Conservation (phyloP, 345 rosid species). For the Heritiera fomes region DNA sequence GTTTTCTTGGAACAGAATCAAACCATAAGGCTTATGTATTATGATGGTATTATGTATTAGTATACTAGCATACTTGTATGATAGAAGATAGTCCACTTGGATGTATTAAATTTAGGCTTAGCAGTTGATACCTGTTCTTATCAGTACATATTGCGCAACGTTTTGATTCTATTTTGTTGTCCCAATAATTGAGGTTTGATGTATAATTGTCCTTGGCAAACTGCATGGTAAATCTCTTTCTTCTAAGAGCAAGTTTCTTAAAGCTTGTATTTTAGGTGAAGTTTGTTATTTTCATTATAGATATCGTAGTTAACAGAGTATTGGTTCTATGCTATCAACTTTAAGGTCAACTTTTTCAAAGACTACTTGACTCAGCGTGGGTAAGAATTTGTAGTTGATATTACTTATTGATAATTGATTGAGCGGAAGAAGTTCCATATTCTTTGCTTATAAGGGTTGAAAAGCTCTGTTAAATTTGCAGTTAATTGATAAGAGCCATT, state of each 20-base stretch:
- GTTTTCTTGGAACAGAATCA: too few relatives aligned
- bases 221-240: not conserved
- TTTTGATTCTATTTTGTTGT: not conserved
- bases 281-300: not conserved
- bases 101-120: conserved; percentile 4
- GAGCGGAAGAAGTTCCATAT: too few relatives aligned
- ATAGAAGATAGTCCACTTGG: not conserved
- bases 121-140: not conserved
- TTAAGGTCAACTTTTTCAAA: not conserved
- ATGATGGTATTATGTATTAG: not conserved
- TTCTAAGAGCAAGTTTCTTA: not conserved
- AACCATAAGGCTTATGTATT: not conserved
- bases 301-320: not conserved
- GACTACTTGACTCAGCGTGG: not conserved
- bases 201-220: not conserved
- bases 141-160: not conserved
- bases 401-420: too few relatives aligned
- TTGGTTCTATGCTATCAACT: not conserved
- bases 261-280: not conserved
- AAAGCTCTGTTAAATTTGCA: too few relatives aligned
- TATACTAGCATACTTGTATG: not conserved
- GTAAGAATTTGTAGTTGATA: not conserved
- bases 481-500: too few relatives aligned
- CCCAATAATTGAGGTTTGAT: not conserved
- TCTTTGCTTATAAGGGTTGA: too few relatives aligned